A percentile compares a stretch with the other conserved stretches of the same genome.
These are phyloP conservation scores for Apophysomyces sp. DNA, from an alignment of 371 early-diverging fungal genomes.

Conservation along the genomic window DNA sequence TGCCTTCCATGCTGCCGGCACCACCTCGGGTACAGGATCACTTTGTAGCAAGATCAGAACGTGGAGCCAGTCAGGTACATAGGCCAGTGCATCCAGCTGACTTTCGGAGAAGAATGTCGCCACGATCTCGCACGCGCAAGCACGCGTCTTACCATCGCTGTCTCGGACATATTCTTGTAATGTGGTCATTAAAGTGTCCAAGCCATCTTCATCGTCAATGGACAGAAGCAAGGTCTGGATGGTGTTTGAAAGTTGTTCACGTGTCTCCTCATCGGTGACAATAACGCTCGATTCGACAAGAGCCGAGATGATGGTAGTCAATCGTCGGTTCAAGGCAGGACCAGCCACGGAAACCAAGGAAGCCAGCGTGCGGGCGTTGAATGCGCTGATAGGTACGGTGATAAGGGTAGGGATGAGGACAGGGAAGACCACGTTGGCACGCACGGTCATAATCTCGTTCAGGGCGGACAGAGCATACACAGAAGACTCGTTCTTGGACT, in stretches of 20 bases:
- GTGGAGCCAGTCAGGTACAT: conserved; percentile 84
- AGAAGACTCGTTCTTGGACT: conserved; percentile 62
- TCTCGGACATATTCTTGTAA: conserved; percentile 67
- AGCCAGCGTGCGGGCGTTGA: conserved; percentile 90
- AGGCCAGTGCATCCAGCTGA: conserved; percentile 64
- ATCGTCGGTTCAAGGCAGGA: conserved; percentile 76
- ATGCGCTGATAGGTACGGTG: conserved; percentile 82
- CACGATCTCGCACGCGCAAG: conserved; percentile 59
- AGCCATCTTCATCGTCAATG: conserved; percentile 76
- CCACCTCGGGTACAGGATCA: conserved; percentile 56
- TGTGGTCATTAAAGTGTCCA: conserved; percentile 69
- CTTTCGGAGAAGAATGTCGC: conserved; percentile 71
- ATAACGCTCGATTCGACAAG: conserved; percentile 68
- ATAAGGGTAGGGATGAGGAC: conserved; percentile 92
- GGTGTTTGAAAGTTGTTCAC: conserved; percentile 67
- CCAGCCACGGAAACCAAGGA: conserved; percentile 93
- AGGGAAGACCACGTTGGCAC: conserved; percentile 94
- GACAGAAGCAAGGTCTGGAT: conserved; percentile 65
- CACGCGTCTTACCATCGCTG: conserved; percentile 53
- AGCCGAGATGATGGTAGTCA: conserved; percentile 77
- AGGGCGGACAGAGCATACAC: conserved; percentile 88
- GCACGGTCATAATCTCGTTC: conserved; percentile 95
- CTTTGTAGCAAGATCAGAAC: conserved; percentile 71
- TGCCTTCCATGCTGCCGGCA: conserved; percentile 77
- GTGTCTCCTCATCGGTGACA: conserved; percentile 70